Percentiles rank a stretch among this genome's conserved stretches.
Evolutionary conservation across 768 basidiomycete species (phyloP).

Genomic region (Xanthoconium purpureum): DNA sequence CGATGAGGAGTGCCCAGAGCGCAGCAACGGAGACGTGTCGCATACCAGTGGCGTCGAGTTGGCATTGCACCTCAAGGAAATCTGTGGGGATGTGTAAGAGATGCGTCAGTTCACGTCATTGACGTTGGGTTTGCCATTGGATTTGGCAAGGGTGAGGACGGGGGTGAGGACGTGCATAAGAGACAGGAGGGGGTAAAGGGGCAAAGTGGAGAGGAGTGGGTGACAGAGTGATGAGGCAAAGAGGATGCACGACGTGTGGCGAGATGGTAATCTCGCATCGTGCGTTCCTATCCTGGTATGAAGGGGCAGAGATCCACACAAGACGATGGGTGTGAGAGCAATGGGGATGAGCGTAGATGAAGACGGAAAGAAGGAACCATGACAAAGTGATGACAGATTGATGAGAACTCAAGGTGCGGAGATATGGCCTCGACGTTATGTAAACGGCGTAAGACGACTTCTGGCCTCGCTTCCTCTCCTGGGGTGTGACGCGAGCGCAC

Average conservation of each 20-base stretch:
- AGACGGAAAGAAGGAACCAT: background rate
- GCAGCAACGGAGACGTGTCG: conserved; percentile 65
- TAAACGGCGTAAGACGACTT: background rate
- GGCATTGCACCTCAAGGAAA: conserved; percentile 61
- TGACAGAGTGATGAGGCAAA: background rate
- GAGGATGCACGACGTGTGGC: background rate
- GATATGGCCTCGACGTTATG: background rate
- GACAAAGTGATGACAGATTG: background rate
- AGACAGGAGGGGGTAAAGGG: background rate
- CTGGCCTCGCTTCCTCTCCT: conserved; percentile 72
- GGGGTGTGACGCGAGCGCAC: conserved; percentile 63
- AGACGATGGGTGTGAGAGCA: background rate
- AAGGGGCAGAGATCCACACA: background rate
- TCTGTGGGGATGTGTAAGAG: conserved; percentile 38
- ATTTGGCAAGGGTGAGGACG: too few relatives aligned
- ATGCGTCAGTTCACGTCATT: background rate
- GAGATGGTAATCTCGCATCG: too few relatives aligned
- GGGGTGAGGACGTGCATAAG: too few relatives aligned
- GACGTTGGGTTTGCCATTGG: conserved; percentile 34
- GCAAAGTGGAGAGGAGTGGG: background rate
- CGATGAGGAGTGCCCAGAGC: conserved; percentile 80
- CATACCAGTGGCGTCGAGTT: conserved; percentile 32
- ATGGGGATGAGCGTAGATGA: background rate
- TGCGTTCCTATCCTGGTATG: background rate
- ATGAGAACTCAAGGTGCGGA: too few relatives aligned